Base-by-base conservation (phyloP, 148 eudicot species). In the Linanthus parryae region DNA sequence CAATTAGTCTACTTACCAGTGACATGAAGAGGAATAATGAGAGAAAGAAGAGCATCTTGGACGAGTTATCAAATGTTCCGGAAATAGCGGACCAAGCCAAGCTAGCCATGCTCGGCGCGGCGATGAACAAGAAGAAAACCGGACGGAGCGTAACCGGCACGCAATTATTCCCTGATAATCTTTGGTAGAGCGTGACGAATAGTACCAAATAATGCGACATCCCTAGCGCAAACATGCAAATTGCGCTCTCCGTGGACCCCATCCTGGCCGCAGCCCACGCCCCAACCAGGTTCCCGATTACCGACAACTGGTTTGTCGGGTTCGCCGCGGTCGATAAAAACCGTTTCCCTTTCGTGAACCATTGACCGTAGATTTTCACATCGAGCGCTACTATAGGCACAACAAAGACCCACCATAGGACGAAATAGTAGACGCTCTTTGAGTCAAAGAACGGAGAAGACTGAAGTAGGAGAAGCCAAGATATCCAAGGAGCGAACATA, bases 401-500 rank as follows among this genome's bases (percentile, higher is more conserved):
- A 2, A 61, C 59, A 15, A 70, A 60, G 9, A 73, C 49, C 68
- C 76, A 73, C 76, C 83, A 73, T n/a, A 70, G 68, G 13, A 54
- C 30, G 1, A 51, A 25, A 45, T 59, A 65, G 11, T 20, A 37
- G 0, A 19, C 16, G 1, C 57, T 54, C 3, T 56, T 35, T 10
- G 61, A 66, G 11, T 40, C 18, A 7, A 68, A 48, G 46, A 70
- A 69, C 0, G 95, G 95, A 0, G 80, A 56, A 0, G 87, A 70
- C 57, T 80, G 84, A 9, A 86, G 84, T 26, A 86, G 47, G 1
- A 86, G 46, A 3, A 83, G 69, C 63, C 67, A 68, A 0, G 91
- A 83, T 12, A 80, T 77, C 74, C 80, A 86, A 2, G 95, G 95
- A 8, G 79, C 82, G 35, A 70, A 86, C 31, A 86, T 43, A 69